Evolutionary conservation across 73 alveolate genomes (phyloP).

Genomic region (Tetrahymena malaccensis): DNA sequence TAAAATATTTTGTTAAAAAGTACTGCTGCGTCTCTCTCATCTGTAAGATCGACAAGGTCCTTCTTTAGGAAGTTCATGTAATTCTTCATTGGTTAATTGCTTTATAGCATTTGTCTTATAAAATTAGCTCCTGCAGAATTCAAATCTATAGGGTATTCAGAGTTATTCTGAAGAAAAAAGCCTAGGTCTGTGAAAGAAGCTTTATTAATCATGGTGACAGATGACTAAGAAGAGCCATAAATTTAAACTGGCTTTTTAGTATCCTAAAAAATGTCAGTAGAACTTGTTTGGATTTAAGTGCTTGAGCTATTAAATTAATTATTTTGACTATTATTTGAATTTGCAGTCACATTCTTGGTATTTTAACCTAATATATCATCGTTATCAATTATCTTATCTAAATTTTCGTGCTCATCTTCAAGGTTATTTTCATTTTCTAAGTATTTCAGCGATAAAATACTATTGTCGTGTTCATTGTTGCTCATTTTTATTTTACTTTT

Average conservation of each 20-base stretch:
- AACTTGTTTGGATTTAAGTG: not conserved
- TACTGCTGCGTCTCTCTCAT: not conserved
- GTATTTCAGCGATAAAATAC: not conserved
- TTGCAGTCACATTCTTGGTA: not conserved
- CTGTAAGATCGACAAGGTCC: not conserved
- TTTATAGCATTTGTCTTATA: not conserved
- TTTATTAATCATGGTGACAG: not conserved
- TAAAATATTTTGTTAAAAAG: not conserved
- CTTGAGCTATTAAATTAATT: not conserved
- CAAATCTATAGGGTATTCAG: not conserved
- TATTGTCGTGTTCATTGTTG: not conserved
- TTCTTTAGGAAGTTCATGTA: not conserved
- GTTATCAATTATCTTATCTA: not conserved
- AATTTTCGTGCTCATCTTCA: not conserved
- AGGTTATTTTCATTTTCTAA: not conserved
- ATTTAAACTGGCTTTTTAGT: not conserved
- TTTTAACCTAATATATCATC: not conserved
- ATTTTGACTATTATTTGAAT: not conserved
- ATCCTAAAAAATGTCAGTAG: not conserved
- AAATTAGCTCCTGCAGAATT: not conserved
- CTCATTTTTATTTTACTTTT: not conserved
- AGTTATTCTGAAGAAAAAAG: not conserved
- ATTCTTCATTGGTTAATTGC: not conserved
- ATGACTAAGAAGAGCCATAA: not conserved
- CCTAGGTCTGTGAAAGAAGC: not conserved